Percentiles rank a stretch among this genome's conserved stretches.
These are phyloP conservation scores for Daldinia concentrica DNA, from an alignment of 495 filamentous ascomycete species.

Conservation along the genomic window DNA sequence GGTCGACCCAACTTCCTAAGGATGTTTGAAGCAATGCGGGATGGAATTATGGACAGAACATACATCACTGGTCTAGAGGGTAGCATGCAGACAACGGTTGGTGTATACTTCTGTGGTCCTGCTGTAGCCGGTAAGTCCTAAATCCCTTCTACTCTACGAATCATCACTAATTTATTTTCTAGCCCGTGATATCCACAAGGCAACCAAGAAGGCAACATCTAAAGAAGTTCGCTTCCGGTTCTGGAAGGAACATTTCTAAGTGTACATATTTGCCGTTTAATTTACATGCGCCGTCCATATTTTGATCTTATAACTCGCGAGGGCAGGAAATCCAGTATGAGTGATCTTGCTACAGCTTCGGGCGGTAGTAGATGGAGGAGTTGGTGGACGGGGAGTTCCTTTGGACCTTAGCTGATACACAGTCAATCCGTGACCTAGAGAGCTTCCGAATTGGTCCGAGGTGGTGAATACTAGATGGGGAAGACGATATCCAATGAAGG, in stretches of 20 bases:
- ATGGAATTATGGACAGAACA: slow-evolving; percentile 83
- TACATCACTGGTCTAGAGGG: slow-evolving; percentile 86
- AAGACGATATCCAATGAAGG: slow-evolving; percentile 27
- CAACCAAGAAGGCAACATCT: slow-evolving; percentile 73
- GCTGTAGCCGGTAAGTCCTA: slow-evolving; percentile 57
- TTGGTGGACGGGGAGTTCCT: not conserved
- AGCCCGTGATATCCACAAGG: slow-evolving; percentile 85
- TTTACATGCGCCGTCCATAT: slow-evolving; percentile 22
- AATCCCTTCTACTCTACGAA: not conserved
- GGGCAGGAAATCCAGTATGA: slow-evolving; percentile 6
- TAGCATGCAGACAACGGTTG: slow-evolving; percentile 79
- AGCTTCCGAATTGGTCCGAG: slow-evolving; percentile 20
- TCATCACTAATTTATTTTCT: slow-evolving; percentile 49
- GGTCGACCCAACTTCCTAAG: slow-evolving; percentile 89
- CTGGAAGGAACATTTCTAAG: slow-evolving; percentile 93
- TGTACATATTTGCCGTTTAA: slow-evolving; percentile 27
- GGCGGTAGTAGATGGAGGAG: not conserved
- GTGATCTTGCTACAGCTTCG: slow-evolving; percentile 9
- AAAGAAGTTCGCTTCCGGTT: slow-evolving; percentile 92
- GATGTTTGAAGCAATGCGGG: slow-evolving; percentile 84
- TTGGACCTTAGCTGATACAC: slow-evolving; percentile 24
- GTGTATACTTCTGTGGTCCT: slow-evolving; percentile 95
- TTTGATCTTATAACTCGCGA: slow-evolving; percentile 18
- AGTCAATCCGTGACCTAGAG: slow-evolving; percentile 18
- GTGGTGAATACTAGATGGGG: slow-evolving; percentile 34